Percentiles rank a stretch among this genome's conserved stretches.
Evolutionary conservation across 2,329 filamentous ascomycete genomes (phyloP).

Genomic region (Cladosporium sp.): DNA sequence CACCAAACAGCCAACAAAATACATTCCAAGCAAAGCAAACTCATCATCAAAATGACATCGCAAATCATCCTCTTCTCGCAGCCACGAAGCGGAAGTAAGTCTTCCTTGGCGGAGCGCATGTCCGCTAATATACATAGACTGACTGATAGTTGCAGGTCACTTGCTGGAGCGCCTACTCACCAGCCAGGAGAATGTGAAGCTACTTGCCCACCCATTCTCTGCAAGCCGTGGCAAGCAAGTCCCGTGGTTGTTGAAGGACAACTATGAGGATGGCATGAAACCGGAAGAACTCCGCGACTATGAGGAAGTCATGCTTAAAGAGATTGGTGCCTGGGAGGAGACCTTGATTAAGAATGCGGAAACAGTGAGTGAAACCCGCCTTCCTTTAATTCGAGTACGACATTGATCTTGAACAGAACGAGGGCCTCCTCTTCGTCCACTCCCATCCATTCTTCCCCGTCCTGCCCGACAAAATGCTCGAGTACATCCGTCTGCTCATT

Average conservation of each 20-base stretch:
- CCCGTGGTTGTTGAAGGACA: slow-evolving; percentile 17
- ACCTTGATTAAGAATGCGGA: background rate
- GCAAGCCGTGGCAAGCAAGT: slow-evolving; percentile 22
- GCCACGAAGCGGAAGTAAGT: slow-evolving; percentile 19
- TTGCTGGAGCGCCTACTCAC: slow-evolving; percentile 24
- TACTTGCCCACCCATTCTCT: slow-evolving; percentile 11
- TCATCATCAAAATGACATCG: background rate
- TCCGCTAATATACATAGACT: background rate
- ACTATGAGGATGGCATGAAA: slow-evolving; percentile 18
- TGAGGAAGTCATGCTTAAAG: background rate
- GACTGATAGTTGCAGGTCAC: slow-evolving; percentile 11
- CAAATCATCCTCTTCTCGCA: slow-evolving; percentile 20
- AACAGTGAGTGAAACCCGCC: background rate
- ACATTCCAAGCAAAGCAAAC: background rate
- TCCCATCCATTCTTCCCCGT: slow-evolving; percentile 20
- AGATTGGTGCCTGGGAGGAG: background rate
- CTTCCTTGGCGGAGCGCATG: background rate
- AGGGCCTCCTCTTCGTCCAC: background rate
- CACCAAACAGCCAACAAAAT: background rate
- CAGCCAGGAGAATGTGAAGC: slow-evolving; percentile 17
- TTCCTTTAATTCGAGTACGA: background rate
- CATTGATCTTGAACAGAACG: background rate
- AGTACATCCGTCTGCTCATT: background rate
- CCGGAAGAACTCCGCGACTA: slow-evolving; percentile 10
- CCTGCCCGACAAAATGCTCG: slow-evolving; percentile 6